These are phyloP conservation scores for Suillus brevipes DNA, from an alignment of 768 basidiomycete genomes.

Conservation along the genomic window DNA sequence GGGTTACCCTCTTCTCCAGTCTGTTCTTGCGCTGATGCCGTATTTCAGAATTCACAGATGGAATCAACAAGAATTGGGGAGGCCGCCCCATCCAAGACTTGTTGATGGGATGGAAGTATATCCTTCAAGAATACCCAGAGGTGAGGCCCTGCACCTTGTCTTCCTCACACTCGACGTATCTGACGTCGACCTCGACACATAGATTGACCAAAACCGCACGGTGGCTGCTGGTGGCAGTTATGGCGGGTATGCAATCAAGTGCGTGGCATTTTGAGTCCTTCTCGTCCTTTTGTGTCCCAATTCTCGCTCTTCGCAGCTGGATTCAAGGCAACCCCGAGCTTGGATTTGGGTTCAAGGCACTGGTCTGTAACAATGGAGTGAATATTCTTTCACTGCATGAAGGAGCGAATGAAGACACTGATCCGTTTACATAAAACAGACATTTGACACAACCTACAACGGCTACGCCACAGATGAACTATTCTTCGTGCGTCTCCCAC, in stretches of 20 bases:
- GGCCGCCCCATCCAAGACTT: slow-evolving; percentile 84
- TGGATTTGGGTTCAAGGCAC: slow-evolving; percentile 86
- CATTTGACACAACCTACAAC: slow-evolving; percentile 76
- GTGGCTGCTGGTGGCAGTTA: slow-evolving; percentile 83
- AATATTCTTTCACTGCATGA: slow-evolving; percentile 17
- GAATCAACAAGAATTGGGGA: slow-evolving; percentile 79
- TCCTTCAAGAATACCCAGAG: slow-evolving; percentile 67
- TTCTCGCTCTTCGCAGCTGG: slow-evolving; percentile 56
- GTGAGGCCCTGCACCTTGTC: slow-evolving; percentile 33
- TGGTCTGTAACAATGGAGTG: slow-evolving; percentile 92
- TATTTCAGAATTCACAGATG: slow-evolving; percentile 74
- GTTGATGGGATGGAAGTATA: slow-evolving; percentile 71
- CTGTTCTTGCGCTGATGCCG: neutral
- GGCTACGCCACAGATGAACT: slow-evolving; percentile 92
- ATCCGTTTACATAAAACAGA: slow-evolving; percentile 33
- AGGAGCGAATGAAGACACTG: too few relatives aligned
- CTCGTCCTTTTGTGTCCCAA: slow-evolving; percentile 5
- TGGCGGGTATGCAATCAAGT: slow-evolving; percentile 92
- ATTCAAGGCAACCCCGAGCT: slow-evolving; percentile 93
- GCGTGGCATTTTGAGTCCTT: slow-evolving; percentile 17
- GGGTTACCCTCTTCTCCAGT: slow-evolving; percentile 4
- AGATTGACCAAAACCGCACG: slow-evolving; percentile 71
- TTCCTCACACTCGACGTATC: neutral
- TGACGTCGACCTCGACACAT: neutral
- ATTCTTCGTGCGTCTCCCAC: slow-evolving; percentile 66